phyloP scores from a whole-genome alignment of 108 stramenopile genomes.

The Nitzschia inconspicua region DNA sequence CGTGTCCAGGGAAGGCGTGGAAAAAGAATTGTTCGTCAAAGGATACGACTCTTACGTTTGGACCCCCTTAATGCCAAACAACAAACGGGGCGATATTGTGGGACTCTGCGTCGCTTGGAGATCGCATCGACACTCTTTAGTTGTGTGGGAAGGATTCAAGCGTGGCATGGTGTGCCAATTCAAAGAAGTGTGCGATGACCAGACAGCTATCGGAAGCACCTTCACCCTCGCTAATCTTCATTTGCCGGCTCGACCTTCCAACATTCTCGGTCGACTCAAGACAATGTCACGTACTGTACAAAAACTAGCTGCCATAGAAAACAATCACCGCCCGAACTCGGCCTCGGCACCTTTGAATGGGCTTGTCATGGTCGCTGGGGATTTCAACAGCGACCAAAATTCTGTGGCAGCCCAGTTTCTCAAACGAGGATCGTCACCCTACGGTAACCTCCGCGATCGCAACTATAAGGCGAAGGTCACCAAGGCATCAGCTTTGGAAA shows the following conservation, averaged over 20 bases:
- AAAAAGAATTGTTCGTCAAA: neutral
- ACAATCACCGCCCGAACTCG: neutral
- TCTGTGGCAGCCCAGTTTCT: constrained; percentile 26
- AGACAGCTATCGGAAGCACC: neutral
- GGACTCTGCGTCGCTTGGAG: constrained; percentile 50
- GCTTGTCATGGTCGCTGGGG: constrained; percentile 34
- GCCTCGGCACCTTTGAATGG: constrained; percentile 19
- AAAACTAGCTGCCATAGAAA: constrained; percentile 6
- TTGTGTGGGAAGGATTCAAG: constrained; percentile 22
- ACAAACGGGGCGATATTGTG: constrained; percentile 27
- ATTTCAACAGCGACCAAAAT: constrained; percentile 43
- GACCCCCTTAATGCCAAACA: constrained; percentile 24
- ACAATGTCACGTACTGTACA: constrained; percentile 32
- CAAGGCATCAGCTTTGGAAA: constrained; percentile 27
- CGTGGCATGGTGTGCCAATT: constrained; percentile 46
- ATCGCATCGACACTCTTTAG: constrained; percentile 25
- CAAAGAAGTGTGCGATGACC: constrained; percentile 8
- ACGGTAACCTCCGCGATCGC: constrained; percentile 39
- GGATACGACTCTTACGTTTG: constrained; percentile 42
- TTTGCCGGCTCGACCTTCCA: constrained; percentile 36
- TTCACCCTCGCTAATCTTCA: constrained; percentile 44
- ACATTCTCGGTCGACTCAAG: constrained; percentile 30
- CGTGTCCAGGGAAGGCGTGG: too few species aligned
- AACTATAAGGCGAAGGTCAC: constrained; percentile 41
- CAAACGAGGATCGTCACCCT: constrained; percentile 11